These are phyloP conservation scores for Didymella segeticola DNA, from an alignment of 2,329 filamentous ascomycete species.

Conservation along the genomic window DNA sequence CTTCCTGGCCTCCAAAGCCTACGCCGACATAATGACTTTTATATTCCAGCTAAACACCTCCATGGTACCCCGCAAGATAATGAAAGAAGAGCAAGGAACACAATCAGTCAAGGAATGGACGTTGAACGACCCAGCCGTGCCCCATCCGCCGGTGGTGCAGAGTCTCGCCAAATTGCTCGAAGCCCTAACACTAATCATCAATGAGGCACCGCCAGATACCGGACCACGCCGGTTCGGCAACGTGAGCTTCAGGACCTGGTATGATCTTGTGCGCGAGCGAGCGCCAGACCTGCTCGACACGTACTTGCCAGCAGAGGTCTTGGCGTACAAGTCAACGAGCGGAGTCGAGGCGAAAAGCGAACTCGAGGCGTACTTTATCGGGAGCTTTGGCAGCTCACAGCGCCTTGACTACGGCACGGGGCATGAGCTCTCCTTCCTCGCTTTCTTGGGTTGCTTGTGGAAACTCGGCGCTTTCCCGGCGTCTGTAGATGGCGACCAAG, in stretches of 20 bases:
- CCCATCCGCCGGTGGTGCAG: constrained; percentile 64
- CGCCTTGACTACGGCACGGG: constrained; percentile 95
- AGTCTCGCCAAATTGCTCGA: constrained; percentile 71
- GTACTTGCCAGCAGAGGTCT: constrained; percentile 60
- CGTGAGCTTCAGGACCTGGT: constrained; percentile 86
- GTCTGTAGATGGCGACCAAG: constrained; percentile 63
- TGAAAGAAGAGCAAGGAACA: constrained; percentile 45
- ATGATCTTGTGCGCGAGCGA: constrained; percentile 69
- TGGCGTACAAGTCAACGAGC: constrained; percentile 42
- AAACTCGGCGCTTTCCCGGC: constrained; percentile 80
- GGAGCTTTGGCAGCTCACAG: constrained; percentile 86
- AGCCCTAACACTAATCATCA: constrained; percentile 70
- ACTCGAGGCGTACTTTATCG: constrained; percentile 79
- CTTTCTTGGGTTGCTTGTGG: constrained; percentile 89
- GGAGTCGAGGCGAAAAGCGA: constrained; percentile 66
- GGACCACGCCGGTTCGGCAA: constrained; percentile 93
- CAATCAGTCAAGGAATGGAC: constrained; percentile 61
- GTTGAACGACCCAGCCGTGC: constrained; percentile 51
- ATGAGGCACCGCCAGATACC: constrained; percentile 80
- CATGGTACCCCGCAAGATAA: constrained; percentile 72
- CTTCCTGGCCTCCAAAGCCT: constrained; percentile 83
- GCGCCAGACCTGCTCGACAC: constrained; percentile 63
- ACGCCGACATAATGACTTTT: constrained; percentile 86
- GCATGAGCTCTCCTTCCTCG: constrained; percentile 92
- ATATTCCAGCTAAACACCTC: constrained; percentile 88